Conservation (phyloP, 2,329 filamentous ascomycete species). For the Alternaria metachromatica region DNA sequence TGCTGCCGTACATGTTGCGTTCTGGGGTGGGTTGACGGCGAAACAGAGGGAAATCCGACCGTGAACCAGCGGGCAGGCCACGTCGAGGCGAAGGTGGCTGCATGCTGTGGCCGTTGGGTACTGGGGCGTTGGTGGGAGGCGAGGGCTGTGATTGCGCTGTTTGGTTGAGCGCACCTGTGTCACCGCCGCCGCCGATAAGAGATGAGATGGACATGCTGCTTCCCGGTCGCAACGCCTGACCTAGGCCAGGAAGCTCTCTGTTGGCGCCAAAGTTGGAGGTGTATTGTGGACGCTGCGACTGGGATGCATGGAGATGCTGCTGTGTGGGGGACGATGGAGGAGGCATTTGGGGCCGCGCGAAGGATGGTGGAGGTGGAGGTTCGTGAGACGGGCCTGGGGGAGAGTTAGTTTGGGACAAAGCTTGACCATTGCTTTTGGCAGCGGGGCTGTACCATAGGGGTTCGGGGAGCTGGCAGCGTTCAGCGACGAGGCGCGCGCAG, state of each 20-base stretch:
- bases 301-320: conserved; percentile 47
- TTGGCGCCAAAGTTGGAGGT: conserved; percentile 51
- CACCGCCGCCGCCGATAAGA: conserved; percentile 66
- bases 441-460: conserved; percentile 43
- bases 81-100: conserved; percentile 56
- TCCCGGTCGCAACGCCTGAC: conserved; percentile 61
- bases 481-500: conserved; percentile 52
- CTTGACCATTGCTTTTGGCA: conserved; percentile 9
- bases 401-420: conserved; percentile 35
- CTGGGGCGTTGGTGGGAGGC: conserved; percentile 50
- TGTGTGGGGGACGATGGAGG: conserved; percentile 58
- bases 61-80: conserved; percentile 35
- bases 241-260: conserved; percentile 63
- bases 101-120: conserved; percentile 51
- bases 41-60: conserved; percentile 46
- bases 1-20: conserved; percentile 36
- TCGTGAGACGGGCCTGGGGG: conserved; percentile 45
- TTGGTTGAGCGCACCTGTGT: conserved; percentile 50
- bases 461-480: conserved; percentile 46
- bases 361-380: conserved; percentile 51
- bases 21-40: conserved; percentile 49
- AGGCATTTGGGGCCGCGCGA: conserved; percentile 55
- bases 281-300: conserved; percentile 54
- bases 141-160: conserved; percentile 57
- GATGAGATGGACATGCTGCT: conserved; percentile 79